These are phyloP conservation scores for Pichia kudriavzevii DNA, from an alignment of 1,139 yeast genomes.

Conservation along the genomic window DNA sequence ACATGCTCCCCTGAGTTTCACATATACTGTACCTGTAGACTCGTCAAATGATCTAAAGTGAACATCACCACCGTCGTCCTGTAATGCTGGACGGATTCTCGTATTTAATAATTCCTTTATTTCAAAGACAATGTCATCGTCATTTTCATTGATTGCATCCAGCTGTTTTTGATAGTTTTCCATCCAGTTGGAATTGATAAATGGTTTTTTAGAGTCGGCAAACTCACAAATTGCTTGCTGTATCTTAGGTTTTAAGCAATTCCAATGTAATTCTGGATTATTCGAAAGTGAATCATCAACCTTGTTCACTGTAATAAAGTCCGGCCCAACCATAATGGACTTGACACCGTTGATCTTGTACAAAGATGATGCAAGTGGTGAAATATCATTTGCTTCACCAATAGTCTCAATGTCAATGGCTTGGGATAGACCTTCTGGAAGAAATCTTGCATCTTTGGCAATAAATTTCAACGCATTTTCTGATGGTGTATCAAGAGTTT, in stretches of 20 bases:
- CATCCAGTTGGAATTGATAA: conserved; percentile 18
- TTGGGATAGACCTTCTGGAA: conserved; percentile 58
- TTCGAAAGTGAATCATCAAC: conserved; percentile 25
- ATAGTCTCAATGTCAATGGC: conserved; percentile 51
- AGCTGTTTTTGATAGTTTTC: conserved; percentile 19
- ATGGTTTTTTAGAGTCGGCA: conserved; percentile 23
- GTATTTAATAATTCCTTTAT: conserved; percentile 55
- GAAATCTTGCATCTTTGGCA: conserved; percentile 37
- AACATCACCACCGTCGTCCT: conserved; percentile 80
- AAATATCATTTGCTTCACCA: conserved; percentile 60
- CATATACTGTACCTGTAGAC: conserved; percentile 59
- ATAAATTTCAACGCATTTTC: conserved; percentile 83
- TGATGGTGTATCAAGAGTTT: conserved; percentile 77
- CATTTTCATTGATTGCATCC: conserved; percentile 34
- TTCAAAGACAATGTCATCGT: conserved; percentile 47
- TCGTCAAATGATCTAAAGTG: conserved; percentile 66
- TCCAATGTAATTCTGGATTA: conserved; percentile 28
- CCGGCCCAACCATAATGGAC: conserved; percentile 81
- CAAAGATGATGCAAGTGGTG: conserved; percentile 75
- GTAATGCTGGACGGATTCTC: conserved; percentile 57
- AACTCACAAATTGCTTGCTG: conserved; percentile 19
- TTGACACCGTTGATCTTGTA: conserved; percentile 81
- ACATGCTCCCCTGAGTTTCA: conserved; percentile 78
- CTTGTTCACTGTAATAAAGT: conserved; percentile 32
- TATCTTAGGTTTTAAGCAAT: conserved; percentile 21